phyloP scores from a whole-genome alignment of 2,329 filamentous ascomycete species.

The Intubia oerlemansii region DNA sequence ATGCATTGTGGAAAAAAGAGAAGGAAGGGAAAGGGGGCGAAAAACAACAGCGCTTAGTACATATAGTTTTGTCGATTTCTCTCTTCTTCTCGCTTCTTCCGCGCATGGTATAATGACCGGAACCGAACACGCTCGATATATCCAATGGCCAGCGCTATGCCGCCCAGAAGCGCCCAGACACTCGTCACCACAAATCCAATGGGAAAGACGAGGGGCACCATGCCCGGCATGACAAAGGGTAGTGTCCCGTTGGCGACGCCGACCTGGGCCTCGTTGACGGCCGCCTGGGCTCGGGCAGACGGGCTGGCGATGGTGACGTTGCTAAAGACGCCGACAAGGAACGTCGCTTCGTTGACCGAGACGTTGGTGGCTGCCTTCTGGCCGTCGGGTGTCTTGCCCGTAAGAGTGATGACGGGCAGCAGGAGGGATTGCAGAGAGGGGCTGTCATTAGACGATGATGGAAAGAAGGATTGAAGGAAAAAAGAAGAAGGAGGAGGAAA shows the following conservation, averaged over 20 bases:
- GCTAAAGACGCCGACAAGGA: slow-evolving; percentile 50
- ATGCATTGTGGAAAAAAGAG: too few species aligned
- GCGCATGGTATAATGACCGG: too few species aligned
- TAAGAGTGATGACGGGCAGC: slow-evolving; percentile 46
- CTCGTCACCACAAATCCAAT: slow-evolving; percentile 45
- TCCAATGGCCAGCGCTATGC: slow-evolving; percentile 33
- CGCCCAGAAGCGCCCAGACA: too few species aligned
- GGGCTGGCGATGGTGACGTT: slow-evolving; percentile 30
- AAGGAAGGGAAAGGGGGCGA: too few species aligned
- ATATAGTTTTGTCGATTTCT: too few species aligned
- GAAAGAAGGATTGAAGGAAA: neutral
- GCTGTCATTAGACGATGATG: slow-evolving; percentile 21
- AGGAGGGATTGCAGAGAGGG: slow-evolving; percentile 41
- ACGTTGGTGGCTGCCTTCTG: slow-evolving; percentile 38
- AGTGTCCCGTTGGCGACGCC: slow-evolving; percentile 27
- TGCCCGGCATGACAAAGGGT: slow-evolving; percentile 49
- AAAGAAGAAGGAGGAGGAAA: neutral
- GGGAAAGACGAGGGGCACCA: slow-evolving; percentile 46
- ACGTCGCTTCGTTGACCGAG: slow-evolving; percentile 47
- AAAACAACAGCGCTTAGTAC: too few species aligned
- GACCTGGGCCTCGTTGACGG: slow-evolving; percentile 24
- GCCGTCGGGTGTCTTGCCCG: slow-evolving; percentile 30
- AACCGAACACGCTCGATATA: too few species aligned
- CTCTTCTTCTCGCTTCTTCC: too few species aligned
- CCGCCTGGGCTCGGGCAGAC: slow-evolving; percentile 23